A percentile compares a stretch with the other conserved stretches of the same genome.
Evolutionary conservation across 768 basidiomycete genomes (phyloP).

Genomic region (Tricholoma saponaceum): DNA sequence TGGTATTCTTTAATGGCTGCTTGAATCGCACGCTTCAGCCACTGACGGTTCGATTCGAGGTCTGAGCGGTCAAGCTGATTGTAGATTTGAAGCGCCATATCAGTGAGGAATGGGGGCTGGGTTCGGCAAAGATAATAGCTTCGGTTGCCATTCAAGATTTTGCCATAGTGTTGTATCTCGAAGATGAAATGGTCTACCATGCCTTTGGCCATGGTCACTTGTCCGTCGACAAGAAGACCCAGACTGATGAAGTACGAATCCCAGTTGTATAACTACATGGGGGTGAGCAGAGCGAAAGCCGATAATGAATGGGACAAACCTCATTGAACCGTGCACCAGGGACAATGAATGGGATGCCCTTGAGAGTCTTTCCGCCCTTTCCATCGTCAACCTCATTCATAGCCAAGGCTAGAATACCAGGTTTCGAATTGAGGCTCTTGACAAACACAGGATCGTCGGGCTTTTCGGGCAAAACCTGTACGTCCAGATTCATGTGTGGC

Average conservation of each 20-base stretch:
- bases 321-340: slow-evolving; percentile 95
- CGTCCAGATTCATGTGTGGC: slow-evolving; percentile 91
- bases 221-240: slow-evolving; percentile 92
- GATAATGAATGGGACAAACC: slow-evolving; percentile 39
- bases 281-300: slow-evolving; percentile 2
- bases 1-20: slow-evolving; percentile 99
- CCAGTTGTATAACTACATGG: slow-evolving; percentile 82
- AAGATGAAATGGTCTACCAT: slow-evolving; percentile 99
- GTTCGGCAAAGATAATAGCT: slow-evolving; percentile 94
- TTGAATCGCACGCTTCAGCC: slow-evolving; percentile 94
- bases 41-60: slow-evolving; percentile 72
- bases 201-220: slow-evolving; percentile 91
- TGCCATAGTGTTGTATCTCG: slow-evolving; percentile 97
- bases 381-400: slow-evolving; percentile 90
- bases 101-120: slow-evolving; percentile 97
- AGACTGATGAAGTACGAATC: slow-evolving; percentile 94
- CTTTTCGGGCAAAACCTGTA: slow-evolving; percentile 82
- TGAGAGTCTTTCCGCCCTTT: slow-evolving; percentile 73
- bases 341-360: slow-evolving; percentile 96
- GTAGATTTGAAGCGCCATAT: slow-evolving; percentile 97
- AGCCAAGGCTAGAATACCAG: slow-evolving; percentile 89
- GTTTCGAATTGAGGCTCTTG: slow-evolving; percentile 90
- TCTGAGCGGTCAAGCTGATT: slow-evolving; percentile 91
- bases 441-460: slow-evolving; percentile 88
- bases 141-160: slow-evolving; percentile 94